Evolutionary conservation across 768 basidiomycete genomes (phyloP).

Genomic region (Trametes punicea): DNA sequence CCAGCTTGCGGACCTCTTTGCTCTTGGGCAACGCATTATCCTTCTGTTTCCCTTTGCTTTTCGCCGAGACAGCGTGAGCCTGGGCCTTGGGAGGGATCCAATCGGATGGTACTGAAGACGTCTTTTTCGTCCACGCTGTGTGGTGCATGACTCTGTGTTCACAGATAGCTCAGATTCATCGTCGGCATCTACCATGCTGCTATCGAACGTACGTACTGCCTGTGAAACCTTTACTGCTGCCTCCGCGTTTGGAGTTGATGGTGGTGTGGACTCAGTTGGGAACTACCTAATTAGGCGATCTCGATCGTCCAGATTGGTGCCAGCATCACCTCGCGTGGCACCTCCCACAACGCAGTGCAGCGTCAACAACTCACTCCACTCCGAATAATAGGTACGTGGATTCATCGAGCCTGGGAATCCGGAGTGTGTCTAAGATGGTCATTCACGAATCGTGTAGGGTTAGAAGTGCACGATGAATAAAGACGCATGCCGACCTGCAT

Average conservation of each 20-base stretch:
- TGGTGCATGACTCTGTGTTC: slow-evolving; percentile 33
- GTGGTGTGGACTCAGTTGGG: not conserved
- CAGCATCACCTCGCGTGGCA: not conserved
- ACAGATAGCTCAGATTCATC: too few species aligned
- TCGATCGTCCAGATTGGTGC: not conserved
- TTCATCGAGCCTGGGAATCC: too few species aligned
- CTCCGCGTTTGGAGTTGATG: not conserved
- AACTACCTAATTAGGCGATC: slow-evolving; percentile 3
- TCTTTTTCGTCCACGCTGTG: slow-evolving; percentile 43
- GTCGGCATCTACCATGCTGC: too few species aligned
- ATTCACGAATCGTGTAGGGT: too few species aligned
- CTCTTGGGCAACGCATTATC: slow-evolving; percentile 40
- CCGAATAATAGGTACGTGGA: too few species aligned
- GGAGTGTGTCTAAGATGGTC: too few species aligned
- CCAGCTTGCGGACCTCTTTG: slow-evolving; percentile 45
- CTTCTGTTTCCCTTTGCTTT: slow-evolving; percentile 37
- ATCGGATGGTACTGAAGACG: slow-evolving; percentile 54
- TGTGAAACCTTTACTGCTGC: too few species aligned
- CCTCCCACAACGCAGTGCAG: not conserved
- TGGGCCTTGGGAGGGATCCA: slow-evolving; percentile 38
- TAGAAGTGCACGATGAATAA: too few species aligned
- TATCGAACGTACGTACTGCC: too few species aligned
- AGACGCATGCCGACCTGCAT: too few species aligned
- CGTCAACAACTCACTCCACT: not conserved
- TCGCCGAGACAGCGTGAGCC: slow-evolving; percentile 24